phyloP scores from a whole-genome alignment of 225 moss, liverwort and hornwort genomes.

The Anthoceros angustus region DNA sequence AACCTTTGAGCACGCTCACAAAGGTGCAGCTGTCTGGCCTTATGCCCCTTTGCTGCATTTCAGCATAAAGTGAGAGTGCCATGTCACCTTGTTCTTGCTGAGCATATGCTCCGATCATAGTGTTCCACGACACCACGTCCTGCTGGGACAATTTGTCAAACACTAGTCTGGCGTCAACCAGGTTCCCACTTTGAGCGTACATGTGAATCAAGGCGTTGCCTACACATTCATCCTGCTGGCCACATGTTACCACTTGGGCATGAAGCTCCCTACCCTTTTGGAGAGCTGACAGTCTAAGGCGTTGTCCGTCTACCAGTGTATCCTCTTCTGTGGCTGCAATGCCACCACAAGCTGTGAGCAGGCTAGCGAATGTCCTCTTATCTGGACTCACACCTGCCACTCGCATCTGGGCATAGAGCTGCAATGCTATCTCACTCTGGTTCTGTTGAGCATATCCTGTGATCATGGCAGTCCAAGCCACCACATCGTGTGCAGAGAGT shows the following conservation, averaged over 20 bases:
- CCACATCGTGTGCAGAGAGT: not conserved
- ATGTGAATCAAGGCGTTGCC: not conserved
- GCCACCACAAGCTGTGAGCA: not conserved
- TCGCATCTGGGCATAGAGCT: not conserved
- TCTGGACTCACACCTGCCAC: not conserved
- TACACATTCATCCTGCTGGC: not conserved
- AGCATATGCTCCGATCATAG: not conserved
- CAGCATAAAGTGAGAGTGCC: not conserved
- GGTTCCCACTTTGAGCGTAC: not conserved
- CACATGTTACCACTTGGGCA: not conserved
- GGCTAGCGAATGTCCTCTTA: not conserved
- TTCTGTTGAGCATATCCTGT: not conserved
- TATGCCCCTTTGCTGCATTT: not conserved
- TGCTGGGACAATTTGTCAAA: not conserved
- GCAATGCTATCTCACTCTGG: not conserved
- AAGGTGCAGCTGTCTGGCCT: not conserved
- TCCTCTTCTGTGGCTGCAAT: not conserved
- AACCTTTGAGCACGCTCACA: not conserved
- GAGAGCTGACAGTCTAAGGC: not conserved
- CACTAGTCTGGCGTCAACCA: not conserved
- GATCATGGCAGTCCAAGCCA: not conserved
- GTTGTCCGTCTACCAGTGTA: not conserved
- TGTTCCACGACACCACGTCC: not conserved
- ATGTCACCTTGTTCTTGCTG: not conserved
- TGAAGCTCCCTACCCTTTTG: not conserved